Evolutionary conservation across 495 filamentous ascomycete genomes (phyloP), one percentile per base, ranked within the genome.

Genomic region (Diplogelasinospora grovesii): DNA sequence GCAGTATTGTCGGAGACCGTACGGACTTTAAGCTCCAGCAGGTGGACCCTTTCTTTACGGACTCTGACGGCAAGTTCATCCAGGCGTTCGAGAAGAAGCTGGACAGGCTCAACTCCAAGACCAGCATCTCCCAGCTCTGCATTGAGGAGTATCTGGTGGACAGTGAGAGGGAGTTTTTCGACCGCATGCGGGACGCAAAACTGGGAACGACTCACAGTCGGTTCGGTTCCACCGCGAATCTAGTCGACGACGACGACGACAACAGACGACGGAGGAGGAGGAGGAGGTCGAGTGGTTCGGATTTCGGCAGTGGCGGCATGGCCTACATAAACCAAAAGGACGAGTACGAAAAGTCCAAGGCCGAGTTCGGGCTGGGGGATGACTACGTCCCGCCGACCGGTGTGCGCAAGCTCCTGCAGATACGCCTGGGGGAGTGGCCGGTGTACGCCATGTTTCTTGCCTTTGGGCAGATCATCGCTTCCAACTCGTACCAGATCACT

Each of bases 381-480:
- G 68, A 79, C 46, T 85, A 84, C 53, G 61, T 73, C 23, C 76
- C 80, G 22, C 82, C 82, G 2, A 77, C 67, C 3, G 79, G 82
- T 1, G 46, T 85, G 4, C 73, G 67, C 43, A 77, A 75, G 42
- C 21, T 50, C 21, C 36, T 50, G 8, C 37, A 38, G 14, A 20
- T 36, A 14, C 47, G 48, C 15, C 25, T 48, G 16, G 75, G 66
- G 14, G 75, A 81, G 44, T 86, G 82, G 82, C 82, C 82, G 0
- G 43, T 84, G 2, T 86, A 86, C 56, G 70, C 79, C 3, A 65
- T 86, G 32, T 64, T 85, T 27, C 62, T 82, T 11, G 78, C 78
- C 32, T 66, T 83, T 57, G 78, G 78, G 2, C 78, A 81, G 53
- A 77, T 82, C 30, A 67, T 82, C 19, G 72, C 78, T 1, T 72